phyloP scores from a whole-genome alignment of 2,329 filamentous ascomycete species.

The Fusarium fracticaudum region DNA sequence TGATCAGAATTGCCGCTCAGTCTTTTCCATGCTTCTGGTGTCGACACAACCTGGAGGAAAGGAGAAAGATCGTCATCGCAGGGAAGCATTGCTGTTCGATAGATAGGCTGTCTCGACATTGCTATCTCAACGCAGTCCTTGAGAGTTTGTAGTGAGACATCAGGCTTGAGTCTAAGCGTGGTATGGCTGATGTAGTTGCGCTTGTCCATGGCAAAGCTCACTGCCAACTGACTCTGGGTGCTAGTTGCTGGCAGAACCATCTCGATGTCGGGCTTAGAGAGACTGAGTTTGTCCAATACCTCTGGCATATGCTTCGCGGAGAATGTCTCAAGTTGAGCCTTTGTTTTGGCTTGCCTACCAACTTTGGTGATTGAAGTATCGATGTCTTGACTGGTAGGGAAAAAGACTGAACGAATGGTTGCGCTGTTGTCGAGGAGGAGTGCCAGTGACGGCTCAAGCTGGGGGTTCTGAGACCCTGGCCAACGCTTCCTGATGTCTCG shows the following conservation, averaged over 20 bases:
- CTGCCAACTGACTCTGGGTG: conserved; percentile 15
- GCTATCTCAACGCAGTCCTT: background rate
- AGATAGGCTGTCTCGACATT: conserved; percentile 4
- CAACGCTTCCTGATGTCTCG: conserved; percentile 9
- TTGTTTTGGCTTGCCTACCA: background rate
- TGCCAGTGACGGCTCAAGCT: conserved; percentile 2
- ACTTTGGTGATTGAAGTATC: fast-evolving
- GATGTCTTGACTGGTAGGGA: background rate
- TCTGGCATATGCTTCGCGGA: background rate
- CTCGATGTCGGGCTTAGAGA: background rate
- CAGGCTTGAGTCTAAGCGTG: background rate
- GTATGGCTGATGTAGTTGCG: conserved; percentile 21
- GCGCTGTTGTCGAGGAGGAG: background rate
- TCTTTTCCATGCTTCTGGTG: background rate
- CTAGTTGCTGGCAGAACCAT: conserved; percentile 7
- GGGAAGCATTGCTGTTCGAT: background rate
- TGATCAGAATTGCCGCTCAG: background rate
- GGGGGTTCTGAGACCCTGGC: background rate
- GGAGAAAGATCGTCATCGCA: conserved; percentile 8
- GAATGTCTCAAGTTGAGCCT: background rate
- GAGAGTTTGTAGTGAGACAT: background rate
- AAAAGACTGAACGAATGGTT: conserved; percentile 1
- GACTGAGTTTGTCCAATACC: background rate
- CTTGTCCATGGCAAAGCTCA: conserved; percentile 21
- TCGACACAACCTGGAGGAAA: background rate